Percentiles rank a stretch among this genome's conserved stretches.
Evolutionary conservation across 768 basidiomycete species (phyloP).

Genomic region (Leccinum truebloodii): DNA sequence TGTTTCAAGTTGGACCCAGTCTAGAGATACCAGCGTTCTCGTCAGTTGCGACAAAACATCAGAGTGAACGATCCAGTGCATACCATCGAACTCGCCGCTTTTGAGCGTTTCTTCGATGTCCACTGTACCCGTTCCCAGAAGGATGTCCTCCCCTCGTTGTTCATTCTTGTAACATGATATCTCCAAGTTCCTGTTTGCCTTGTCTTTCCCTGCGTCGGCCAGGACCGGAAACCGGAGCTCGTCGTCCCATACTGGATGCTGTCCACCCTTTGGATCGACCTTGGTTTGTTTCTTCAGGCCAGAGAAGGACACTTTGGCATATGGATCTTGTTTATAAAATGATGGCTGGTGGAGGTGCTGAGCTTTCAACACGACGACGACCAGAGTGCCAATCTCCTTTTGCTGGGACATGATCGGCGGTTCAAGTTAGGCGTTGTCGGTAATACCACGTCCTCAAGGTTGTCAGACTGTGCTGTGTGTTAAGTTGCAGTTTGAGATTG

Average conservation of each 20-base stretch:
- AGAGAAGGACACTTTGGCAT: constrained; percentile 61
- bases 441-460: neutral
- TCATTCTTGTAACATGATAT: constrained; percentile 85
- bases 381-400: constrained; percentile 74
- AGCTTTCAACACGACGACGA: constrained; percentile 85
- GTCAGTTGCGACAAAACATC: constrained; percentile 6
- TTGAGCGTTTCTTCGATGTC: constrained; percentile 78
- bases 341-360: constrained; percentile 81
- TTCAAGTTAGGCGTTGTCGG: neutral
- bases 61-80: constrained; percentile 27
- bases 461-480: neutral
- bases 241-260: constrained; percentile 92
- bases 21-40: constrained; percentile 35
- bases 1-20: constrained; percentile 65
- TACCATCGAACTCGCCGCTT: constrained; percentile 92
- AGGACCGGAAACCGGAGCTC: constrained; percentile 79
- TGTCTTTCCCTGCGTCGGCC: constrained; percentile 54
- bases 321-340: constrained; percentile 92
- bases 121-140: constrained; percentile 73
- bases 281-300: constrained; percentile 67
- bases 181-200: constrained; percentile 54
- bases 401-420: constrained; percentile 26
- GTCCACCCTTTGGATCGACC: constrained; percentile 83
- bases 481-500: neutral
- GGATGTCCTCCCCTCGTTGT: constrained; percentile 62